Evolutionary conservation across 495 filamentous ascomycete species (phyloP).

Genomic region (Evernia prunastri): DNA sequence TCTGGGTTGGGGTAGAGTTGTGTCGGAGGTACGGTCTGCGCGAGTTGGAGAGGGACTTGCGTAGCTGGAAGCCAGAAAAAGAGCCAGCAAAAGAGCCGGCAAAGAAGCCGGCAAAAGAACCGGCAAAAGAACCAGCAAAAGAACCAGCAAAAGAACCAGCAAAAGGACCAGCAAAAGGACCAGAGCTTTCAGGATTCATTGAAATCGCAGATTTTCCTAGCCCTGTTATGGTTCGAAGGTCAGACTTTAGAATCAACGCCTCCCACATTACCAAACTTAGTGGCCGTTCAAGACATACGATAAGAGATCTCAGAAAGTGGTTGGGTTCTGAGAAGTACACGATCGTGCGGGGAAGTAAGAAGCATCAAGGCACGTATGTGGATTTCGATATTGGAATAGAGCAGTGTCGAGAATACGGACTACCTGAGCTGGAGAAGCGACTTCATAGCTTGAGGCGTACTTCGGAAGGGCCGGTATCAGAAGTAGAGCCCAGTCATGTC

Average conservation of each 20-base stretch:
- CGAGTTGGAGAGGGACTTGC: not conserved
- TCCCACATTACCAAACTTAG: not conserved
- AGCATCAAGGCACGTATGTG: not conserved
- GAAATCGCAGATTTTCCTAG: not conserved
- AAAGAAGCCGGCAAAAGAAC: too few relatives aligned
- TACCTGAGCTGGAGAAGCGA: slow-evolving; percentile 7
- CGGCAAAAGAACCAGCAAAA: too few relatives aligned
- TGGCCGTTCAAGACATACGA: not conserved
- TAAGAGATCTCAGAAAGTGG: not conserved
- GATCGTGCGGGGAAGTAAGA: not conserved
- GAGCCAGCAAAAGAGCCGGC: too few relatives aligned
- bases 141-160: too few relatives aligned
- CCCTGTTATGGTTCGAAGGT: not conserved
- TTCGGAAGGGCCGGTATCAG: not conserved
- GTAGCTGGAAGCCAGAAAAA: not conserved
- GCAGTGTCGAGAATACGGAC: not conserved
- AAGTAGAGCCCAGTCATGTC: not conserved
- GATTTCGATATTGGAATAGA: slow-evolving; percentile 7
- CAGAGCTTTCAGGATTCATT: slow-evolving; percentile 1
- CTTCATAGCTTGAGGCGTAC: not conserved
- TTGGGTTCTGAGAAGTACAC: not conserved
- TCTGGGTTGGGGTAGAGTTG: slow-evolving; percentile 1
- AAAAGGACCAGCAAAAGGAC: too few relatives aligned
- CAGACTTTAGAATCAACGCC: slow-evolving; percentile 8
- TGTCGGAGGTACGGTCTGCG: not conserved